Evolutionary conservation across 148 eudicot genomes (phyloP).

Genomic region (Rhododendron kiyosumense): DNA sequence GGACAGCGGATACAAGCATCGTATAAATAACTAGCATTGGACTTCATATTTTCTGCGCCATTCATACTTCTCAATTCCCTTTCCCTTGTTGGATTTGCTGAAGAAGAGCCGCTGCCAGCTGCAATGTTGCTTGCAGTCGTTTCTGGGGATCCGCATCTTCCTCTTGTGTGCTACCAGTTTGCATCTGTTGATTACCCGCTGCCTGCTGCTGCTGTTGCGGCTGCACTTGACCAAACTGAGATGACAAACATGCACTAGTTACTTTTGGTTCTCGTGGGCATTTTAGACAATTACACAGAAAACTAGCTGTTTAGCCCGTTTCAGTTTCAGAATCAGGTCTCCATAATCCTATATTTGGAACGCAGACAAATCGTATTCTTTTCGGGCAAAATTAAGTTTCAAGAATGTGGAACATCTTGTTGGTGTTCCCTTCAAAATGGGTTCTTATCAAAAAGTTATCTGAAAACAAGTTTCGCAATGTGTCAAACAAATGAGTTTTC

Average conservation of each 20-base stretch:
- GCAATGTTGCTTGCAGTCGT: conserved; percentile 74
- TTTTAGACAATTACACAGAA: not conserved
- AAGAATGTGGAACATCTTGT: not conserved
- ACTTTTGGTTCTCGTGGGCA: not conserved
- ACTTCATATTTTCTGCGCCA: not conserved
- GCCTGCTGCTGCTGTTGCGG: conserved; percentile 16
- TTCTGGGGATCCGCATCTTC: conserved; percentile 74
- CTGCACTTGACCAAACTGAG: conserved; percentile 38
- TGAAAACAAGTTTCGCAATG: not conserved
- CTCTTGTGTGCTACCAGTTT: conserved; percentile 27
- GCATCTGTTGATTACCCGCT: conserved; percentile 29
- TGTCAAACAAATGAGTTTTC: not conserved
- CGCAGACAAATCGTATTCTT: not conserved
- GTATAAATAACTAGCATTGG: not conserved
- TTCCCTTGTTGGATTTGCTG: conserved; percentile 87
- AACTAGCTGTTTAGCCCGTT: not conserved
- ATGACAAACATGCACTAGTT: conserved; percentile 2
- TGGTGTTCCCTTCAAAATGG: not conserved
- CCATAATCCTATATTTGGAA: not conserved
- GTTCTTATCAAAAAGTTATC: not conserved
- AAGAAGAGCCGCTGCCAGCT: conserved; percentile 81
- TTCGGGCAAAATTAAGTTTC: not conserved
- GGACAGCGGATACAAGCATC: not conserved
- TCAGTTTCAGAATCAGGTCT: not conserved
- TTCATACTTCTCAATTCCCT: conserved; percentile 26